Conservation (phyloP, 345 rosid species). For the Mercurialis annua region DNA sequence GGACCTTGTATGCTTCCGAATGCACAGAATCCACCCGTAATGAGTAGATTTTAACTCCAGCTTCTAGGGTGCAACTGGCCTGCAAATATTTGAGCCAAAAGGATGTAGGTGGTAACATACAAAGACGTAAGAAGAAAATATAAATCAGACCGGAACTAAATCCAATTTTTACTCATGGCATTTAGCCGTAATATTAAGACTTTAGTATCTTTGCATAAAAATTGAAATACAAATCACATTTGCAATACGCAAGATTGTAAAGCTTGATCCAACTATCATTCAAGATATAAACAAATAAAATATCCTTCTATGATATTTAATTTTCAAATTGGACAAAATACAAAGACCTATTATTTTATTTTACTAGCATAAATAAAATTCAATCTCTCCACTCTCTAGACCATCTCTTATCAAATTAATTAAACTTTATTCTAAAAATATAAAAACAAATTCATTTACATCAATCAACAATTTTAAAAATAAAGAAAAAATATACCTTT, state of each 20-base stretch:
- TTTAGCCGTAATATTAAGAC: not conserved
- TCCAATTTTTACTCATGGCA: not conserved
- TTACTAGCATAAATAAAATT: no score
- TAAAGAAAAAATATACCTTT: slow-evolving; percentile 47
- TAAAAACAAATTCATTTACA: not conserved
- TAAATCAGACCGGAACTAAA: not conserved
- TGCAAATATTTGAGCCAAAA: slow-evolving; percentile 20
- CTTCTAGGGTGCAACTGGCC: slow-evolving; percentile 98
- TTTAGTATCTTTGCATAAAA: not conserved
- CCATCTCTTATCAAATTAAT: no score
- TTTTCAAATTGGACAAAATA: no score
- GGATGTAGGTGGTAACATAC: not conserved
- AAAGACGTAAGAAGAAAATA: not conserved
- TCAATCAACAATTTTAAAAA: not conserved
- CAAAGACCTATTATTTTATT: no score
- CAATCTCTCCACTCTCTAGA: no score
- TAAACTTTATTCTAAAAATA: no score
- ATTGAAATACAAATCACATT: no score
- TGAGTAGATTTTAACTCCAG: slow-evolving; percentile 93
- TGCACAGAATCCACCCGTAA: slow-evolving; percentile 88
- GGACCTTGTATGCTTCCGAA: slow-evolving; percentile 94
- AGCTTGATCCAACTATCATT: not conserved
- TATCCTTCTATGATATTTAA: no score
- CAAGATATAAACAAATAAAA: no score
- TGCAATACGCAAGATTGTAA: not conserved